Base-by-base conservation (phyloP, 78 protist genomes). In the Planoprotostelium fungivorum region DNA sequence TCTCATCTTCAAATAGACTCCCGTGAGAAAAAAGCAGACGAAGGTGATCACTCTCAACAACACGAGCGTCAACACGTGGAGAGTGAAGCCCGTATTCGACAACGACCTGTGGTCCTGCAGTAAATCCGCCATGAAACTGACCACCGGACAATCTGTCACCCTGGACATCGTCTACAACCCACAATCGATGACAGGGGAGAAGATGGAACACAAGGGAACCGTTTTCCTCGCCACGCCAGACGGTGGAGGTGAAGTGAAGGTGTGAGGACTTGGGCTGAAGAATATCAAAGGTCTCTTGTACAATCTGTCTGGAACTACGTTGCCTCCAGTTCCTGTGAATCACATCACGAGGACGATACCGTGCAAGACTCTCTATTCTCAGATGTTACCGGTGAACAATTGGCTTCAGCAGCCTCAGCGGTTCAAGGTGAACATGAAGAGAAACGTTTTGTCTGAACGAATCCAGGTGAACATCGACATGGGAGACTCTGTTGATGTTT, bases 221-320 rank as follows among this genome's bases (percentile, higher is more conserved):
- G 51, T 91, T 36, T 95, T 96, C 90, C 16, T 96, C 29, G 95
- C 98, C 84, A 87, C 92, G 63, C 96, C 98, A 1, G 93, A 95
- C 35, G 98, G 98, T 35, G 1, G 86, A 0, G 73, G 73, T 51
- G 73, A 51, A 51, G 73, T 25, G 73, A 51, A 25, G 5, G 31
- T 16, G 5, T 16, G 31, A 16, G 16, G 73, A 51, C 16, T 51
- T 51, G 31, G 73, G 31, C 16, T n/a, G n/a, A n/a, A 16, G 16
- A 16, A 51, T 51, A 25, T 51, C 73, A 16, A 25, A 51, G 97
- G 95, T 1, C 5, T 94, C 38, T 35, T 94, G 36, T 84, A 84
- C 88, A 0, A 0, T 0, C 90, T 96, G 36, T 51, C 25, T 0
- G 98, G 98, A 0, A 28, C 0, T 0, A 90, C 96, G 23, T 38